These are phyloP conservation scores for Trichoderma afroharzianum DNA, from an alignment of 2,329 filamentous ascomycete genomes.

Conservation along the genomic window DNA sequence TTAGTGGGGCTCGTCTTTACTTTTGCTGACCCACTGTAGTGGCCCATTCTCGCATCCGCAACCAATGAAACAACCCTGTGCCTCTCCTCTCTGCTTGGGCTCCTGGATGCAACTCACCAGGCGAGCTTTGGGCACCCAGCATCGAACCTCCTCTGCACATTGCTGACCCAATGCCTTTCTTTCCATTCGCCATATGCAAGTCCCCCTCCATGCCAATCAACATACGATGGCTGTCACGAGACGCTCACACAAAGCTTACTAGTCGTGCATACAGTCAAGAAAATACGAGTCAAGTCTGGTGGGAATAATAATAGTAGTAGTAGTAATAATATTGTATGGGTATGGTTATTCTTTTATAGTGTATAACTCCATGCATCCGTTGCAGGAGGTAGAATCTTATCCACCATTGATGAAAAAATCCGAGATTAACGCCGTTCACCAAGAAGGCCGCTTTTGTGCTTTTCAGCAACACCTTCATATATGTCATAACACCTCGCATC, in stretches of 20 bases:
- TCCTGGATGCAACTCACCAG: not conserved
- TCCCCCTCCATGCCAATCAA: not conserved
- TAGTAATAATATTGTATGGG: not conserved
- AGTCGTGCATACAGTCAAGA: not conserved
- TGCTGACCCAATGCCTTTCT: not conserved
- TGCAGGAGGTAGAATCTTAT: not conserved
- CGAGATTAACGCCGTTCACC: not conserved
- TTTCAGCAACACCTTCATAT: not conserved
- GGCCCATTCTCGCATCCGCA: not conserved
- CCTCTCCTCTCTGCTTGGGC: not conserved
- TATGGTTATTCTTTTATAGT: not conserved
- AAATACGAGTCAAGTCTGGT: not conserved
- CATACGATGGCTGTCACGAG: conserved; percentile 6
- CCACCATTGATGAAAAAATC: not conserved
- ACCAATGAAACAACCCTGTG: not conserved
- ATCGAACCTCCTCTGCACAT: not conserved
- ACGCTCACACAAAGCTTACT: not conserved
- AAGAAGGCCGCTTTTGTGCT: not conserved
- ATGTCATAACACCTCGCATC: not conserved
- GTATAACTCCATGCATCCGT: not conserved
- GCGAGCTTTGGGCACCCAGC: not conserved
- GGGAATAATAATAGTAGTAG: not conserved
- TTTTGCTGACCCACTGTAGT: too few relatives aligned
- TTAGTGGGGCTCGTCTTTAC: too few relatives aligned
- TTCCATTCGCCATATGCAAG: not conserved